Conservation (phyloP, 306 rosid species). For the Adenanthera pavonina region DNA sequence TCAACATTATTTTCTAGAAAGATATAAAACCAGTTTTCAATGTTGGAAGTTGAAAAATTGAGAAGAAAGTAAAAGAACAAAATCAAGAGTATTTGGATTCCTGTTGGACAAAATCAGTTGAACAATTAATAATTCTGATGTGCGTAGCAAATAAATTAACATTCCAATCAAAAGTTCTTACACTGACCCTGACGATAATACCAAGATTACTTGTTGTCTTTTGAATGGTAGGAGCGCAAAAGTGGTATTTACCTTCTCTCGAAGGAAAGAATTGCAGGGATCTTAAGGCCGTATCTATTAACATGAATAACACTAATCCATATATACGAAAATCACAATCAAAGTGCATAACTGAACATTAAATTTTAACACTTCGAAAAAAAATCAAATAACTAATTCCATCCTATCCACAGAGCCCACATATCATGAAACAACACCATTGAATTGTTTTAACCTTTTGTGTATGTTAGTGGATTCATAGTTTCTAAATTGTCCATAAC, state of each 20-base stretch:
- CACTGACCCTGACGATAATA: conserved; percentile 19
- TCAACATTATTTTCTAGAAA: background rate
- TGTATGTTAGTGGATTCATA: background rate
- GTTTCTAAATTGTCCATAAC: background rate
- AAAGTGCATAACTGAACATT: background rate
- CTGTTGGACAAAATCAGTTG: conserved; percentile 28
- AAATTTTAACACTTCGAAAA: background rate
- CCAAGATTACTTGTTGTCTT: conserved; percentile 14
- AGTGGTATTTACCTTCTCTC: conserved; percentile 26
- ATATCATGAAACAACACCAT: background rate
- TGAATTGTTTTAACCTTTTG: background rate
- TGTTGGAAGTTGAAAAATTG: background rate
- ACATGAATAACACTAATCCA: background rate
- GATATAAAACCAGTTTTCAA: background rate
- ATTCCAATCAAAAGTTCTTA: conserved; percentile 32
- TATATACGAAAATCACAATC: background rate
- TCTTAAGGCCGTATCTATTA: conserved; percentile 6
- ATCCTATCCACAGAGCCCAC: background rate
- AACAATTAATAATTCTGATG: conserved; percentile 25
- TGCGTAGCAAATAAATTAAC: background rate
- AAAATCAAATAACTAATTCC: background rate
- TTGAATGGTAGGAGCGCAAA: conserved; percentile 20
- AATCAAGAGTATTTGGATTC: background rate
- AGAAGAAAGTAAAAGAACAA: background rate
- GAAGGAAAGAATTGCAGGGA: conserved; percentile 31